A percentile compares a stretch with the other conserved stretches of the same genome.
Conservation (phyloP, 768 basidiomycete genomes). For the Flagelloscypha sp. region DNA sequence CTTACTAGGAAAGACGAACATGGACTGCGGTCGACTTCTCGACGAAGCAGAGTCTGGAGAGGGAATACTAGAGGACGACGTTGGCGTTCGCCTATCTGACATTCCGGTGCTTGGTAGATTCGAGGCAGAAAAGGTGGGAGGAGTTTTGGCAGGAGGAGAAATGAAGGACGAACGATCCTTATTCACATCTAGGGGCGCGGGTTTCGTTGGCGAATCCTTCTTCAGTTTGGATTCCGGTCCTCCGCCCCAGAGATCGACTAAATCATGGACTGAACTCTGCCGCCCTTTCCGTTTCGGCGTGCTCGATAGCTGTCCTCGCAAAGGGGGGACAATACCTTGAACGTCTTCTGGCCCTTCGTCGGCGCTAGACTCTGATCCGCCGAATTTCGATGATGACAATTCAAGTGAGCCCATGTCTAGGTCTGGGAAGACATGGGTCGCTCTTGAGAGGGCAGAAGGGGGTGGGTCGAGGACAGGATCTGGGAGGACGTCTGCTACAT, state of each 20-base stretch:
- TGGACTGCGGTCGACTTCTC: conserved; percentile 71
- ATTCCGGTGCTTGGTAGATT: conserved; percentile 6
- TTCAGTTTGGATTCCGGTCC: conserved; percentile 35
- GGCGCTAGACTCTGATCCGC: conserved; percentile 50
- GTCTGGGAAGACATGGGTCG: conserved; percentile 14
- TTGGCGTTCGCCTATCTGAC: no score
- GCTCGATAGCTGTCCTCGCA: conserved; percentile 17
- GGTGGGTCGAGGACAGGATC: conserved; percentile 12
- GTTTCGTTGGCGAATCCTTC: conserved; percentile 15
- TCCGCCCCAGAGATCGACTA: conserved; percentile 75
- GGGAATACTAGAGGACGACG: conserved; percentile 7
- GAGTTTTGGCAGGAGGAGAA: conserved; percentile 5
- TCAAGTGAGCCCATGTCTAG: conserved; percentile 6
- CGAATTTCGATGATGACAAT: conserved; percentile 14
- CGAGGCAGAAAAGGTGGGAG: conserved; percentile 13
- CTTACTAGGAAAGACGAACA: conserved; percentile 69
- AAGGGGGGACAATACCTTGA: conserved; percentile 15
- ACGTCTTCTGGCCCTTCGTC: conserved; percentile 52
- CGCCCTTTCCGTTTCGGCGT: conserved; percentile 41
- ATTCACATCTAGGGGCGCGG: not conserved
- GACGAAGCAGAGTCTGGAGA: conserved; percentile 25
- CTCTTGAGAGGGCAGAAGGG: conserved; percentile 14
- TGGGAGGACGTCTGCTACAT: no score
- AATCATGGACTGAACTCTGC: conserved; percentile 78
- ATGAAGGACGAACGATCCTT: conserved; percentile 4